Percentiles rank a stretch among this genome's conserved stretches.
Evolutionary conservation across 164 flowering plant species (phyloP).

Genomic region (Kingdonia uniflora): DNA sequence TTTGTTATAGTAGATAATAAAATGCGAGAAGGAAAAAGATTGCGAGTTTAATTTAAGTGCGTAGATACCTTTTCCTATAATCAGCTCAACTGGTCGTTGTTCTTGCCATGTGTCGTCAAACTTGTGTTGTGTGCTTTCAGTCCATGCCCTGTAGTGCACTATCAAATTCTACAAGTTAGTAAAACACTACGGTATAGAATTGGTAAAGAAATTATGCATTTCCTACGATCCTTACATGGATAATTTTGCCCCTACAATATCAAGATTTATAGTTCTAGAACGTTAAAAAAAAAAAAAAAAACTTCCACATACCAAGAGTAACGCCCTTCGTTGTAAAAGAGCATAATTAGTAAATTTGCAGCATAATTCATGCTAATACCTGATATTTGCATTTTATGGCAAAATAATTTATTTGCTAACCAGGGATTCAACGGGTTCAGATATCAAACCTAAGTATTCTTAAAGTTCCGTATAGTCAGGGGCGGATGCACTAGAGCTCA

Average conservation of each 20-base stretch:
- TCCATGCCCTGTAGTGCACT: slow-evolving; percentile 98
- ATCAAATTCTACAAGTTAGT: slow-evolving; percentile 6
- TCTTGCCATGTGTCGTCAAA: slow-evolving; percentile 99
- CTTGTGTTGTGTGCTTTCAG: slow-evolving; percentile 80
- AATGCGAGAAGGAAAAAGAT: not conserved
- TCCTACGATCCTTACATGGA: not conserved
- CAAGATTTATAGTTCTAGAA: not conserved
- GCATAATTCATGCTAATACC: too few relatives aligned
- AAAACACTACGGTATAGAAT: not conserved
- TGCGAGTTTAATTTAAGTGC: not conserved
- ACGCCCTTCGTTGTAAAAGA: not conserved
- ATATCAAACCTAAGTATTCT: too few relatives aligned
- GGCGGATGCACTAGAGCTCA: too few relatives aligned
- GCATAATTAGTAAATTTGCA: too few relatives aligned
- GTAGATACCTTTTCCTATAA: slow-evolving; percentile 76
- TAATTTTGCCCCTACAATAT: not conserved
- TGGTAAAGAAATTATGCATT: not conserved
- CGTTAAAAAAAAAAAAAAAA: not conserved
- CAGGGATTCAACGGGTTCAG: too few relatives aligned
- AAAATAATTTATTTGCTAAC: too few relatives aligned
- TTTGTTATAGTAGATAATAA: slow-evolving; percentile 38
- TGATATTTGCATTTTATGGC: too few relatives aligned
- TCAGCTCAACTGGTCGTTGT: slow-evolving; percentile 64
- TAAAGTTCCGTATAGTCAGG: too few relatives aligned
- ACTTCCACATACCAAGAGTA: not conserved